Conservation (phyloP, 2,329 filamentous ascomycete genomes). For the Penicillium digitatum region DNA sequence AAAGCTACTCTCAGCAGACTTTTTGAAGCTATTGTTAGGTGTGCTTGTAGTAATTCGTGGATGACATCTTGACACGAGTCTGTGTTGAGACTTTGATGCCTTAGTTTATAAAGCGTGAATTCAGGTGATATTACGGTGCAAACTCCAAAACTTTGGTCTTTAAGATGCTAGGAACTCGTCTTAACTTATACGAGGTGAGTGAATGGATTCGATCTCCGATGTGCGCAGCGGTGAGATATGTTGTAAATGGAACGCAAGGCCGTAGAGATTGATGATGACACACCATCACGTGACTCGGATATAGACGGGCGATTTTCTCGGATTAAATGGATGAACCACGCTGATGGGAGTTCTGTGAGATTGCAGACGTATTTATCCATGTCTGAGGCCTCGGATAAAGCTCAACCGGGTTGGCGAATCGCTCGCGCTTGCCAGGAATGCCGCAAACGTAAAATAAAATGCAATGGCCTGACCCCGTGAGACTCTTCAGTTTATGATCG, state of each 20-base stretch:
- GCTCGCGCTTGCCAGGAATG: conserved; percentile 43
- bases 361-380: conserved; percentile 14
- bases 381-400: conserved; percentile 21
- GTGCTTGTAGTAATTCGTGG: not conserved
- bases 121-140: not conserved
- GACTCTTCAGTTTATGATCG: not conserved
- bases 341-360: not conserved
- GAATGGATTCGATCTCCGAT: not conserved
- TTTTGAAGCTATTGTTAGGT: not conserved
- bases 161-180: not conserved
- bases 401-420: conserved; percentile 30
- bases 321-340: conserved; percentile 13
- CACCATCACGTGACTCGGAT: conserved; percentile 19
- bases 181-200: rapidly evolving
- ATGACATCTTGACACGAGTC: not conserved
- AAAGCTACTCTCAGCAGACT: not conserved
- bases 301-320: conserved; percentile 15
- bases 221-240: not conserved
- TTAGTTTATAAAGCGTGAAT: not conserved
- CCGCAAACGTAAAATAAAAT: conserved; percentile 42
- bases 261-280: no score
- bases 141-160: no score
- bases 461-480: conserved; percentile 39
- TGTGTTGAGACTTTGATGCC: not conserved
- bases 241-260: no score